These are phyloP conservation scores for Mariannaea sp. DNA, from an alignment of 2,329 filamentous ascomycete genomes.

Conservation along the genomic window DNA sequence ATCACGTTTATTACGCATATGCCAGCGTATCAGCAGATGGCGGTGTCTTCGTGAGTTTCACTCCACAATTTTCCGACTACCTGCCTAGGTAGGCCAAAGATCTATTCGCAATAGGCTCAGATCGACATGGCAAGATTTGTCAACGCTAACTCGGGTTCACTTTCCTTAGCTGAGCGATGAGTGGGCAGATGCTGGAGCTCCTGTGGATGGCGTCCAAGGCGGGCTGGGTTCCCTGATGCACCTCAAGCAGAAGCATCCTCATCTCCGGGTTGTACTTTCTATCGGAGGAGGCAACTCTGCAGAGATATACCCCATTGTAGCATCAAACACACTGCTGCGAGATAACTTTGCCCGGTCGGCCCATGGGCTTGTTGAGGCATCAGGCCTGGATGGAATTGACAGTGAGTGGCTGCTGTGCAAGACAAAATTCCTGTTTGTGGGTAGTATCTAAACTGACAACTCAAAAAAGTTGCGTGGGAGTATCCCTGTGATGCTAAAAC, in stretches of 20 bases:
- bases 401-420: conserved; percentile 53
- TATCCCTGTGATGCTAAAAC: conserved; percentile 70
- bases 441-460: conserved; percentile 17
- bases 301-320: conserved; percentile 70
- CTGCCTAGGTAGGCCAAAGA: neutral
- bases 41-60: conserved; percentile 69
- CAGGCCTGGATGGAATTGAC: conserved; percentile 67
- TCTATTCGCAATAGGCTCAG: conserved; percentile 1
- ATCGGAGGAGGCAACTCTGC: conserved; percentile 72
- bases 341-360: conserved; percentile 75
- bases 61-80: conserved; percentile 8
- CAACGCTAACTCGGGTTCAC: conserved; percentile 36
- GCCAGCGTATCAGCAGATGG: conserved; percentile 75
- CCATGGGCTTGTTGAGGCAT: conserved; percentile 69
- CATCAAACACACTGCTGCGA: conserved; percentile 61
- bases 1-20: conserved; percentile 83
- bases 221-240: conserved; percentile 75
- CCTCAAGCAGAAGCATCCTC: conserved; percentile 71
- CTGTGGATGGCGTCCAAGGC: conserved; percentile 72
- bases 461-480: conserved; percentile 74
- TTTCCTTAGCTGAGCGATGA: conserved; percentile 72
- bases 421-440: neutral
- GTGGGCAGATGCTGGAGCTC: conserved; percentile 73
- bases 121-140: conserved; percentile 9
- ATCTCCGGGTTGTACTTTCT: conserved; percentile 77